Conservation (phyloP, 306 rosid species). For the Castanea crenata region DNA sequence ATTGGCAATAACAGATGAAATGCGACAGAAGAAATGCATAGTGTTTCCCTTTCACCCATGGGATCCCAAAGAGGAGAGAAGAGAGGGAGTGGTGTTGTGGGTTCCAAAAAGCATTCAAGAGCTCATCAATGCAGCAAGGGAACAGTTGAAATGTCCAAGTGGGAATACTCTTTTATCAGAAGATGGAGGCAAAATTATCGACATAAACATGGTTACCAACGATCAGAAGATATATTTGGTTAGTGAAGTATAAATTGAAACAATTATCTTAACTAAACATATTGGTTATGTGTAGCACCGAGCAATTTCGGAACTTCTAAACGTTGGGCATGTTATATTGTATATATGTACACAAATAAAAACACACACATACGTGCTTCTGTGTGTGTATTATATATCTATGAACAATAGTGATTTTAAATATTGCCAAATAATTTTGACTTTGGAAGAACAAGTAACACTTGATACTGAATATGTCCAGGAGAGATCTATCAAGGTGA, state of each 20-base stretch:
- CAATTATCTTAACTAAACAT: not conserved
- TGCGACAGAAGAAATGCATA: conserved; percentile 31
- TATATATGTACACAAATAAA: not conserved
- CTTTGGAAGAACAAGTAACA: too few relatives aligned
- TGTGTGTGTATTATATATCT: not conserved
- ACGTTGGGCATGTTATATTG: not conserved
- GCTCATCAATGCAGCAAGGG: conserved; percentile 28
- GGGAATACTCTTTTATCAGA: conserved; percentile 31
- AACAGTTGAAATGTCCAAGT: conserved; percentile 14
- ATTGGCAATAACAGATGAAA: conserved; percentile 19
- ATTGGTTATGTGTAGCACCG: not conserved
- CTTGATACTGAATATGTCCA: too few relatives aligned
- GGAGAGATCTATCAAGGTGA: too few relatives aligned
- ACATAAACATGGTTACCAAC: conserved; percentile 26
- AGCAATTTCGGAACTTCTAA: not conserved
- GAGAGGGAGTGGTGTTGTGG: conserved; percentile 37
- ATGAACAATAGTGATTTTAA: not conserved
- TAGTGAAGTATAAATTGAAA: conserved; percentile 8
- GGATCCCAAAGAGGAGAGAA: conserved; percentile 25
- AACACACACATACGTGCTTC: too few relatives aligned
- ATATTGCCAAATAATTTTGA: too few relatives aligned
- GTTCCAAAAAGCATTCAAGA: conserved; percentile 41
- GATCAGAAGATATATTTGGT: conserved; percentile 40
- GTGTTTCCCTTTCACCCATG: conserved; percentile 44
- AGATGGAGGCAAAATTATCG: conserved; percentile 35